Evolutionary conservation across 345 rosid species (phyloP), one percentile per base, ranked within the genome.

Genomic region (Salix exigua): DNA sequence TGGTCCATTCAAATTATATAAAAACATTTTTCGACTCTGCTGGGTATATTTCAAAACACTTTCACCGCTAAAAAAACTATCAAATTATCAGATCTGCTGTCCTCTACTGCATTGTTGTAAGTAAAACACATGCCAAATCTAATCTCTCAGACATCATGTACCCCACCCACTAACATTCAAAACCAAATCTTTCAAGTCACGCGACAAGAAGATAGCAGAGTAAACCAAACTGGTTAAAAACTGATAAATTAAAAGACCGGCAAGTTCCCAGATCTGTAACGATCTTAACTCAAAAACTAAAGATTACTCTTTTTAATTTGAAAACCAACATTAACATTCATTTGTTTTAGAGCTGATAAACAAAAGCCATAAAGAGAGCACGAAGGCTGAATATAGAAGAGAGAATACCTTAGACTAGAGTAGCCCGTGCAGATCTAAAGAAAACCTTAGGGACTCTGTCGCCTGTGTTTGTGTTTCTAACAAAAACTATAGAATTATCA

Each of bases 21-120:
- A 72, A 72, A 35, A 4, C 33, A n/a, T 3, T 53, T 35, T 6
- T 9, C 18, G n/a, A 48, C 16, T 17, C 14, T 33, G n/a, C 5
- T 37, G 28, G 50, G 1, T 5, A 26, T 1, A 58, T 25, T 38
- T 35, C 10, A 2, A 53, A 21, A 53, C 3, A 35, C 2, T 16
- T 1, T 0, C 11, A 10, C 28, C 4, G 13, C 4, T 12, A 8
- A 30, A 1, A 23, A 40, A 35, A 18, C 65, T 9, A 11, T 75
- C 26, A 67, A 73, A 17, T 26, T 19, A 62, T 61, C 74, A 76
- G 79, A 76, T 76, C 79, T 70, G 35, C 23, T 21, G 5, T 30
- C 1, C 33, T 30, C 13, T 6, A 31, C 44, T 7, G 14, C 58
- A 67, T 55, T 38, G 40, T 26, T 40, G 44, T 0, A 55, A 2